Evolutionary conservation across 495 filamentous ascomycete genomes (phyloP), one percentile per base, ranked within the genome.

Genomic region (Penicillium goetzii): DNA sequence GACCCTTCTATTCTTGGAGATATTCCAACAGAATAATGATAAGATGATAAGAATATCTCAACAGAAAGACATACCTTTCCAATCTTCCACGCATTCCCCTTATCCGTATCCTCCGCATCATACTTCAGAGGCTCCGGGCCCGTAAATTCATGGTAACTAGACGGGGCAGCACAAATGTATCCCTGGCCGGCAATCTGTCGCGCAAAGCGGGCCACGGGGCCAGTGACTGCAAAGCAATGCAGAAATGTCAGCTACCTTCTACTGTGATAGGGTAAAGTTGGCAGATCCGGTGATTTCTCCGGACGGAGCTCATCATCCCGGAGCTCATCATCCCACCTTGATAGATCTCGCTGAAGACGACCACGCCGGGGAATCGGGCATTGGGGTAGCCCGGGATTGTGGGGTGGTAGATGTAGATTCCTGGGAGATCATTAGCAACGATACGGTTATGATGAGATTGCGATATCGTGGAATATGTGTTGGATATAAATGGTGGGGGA

Each of bases 321-420:
- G n/a, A n/a, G n/a, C n/a, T n/a, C n/a, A n/a, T 11, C 32, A 17
- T 56, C 68, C 25, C 76, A 92, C 92, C 93, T 88, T 97, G 93
- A 71, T 97, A 97, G 67, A 97, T 97, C 78, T 97, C 93, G 72
- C 89, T 93, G 75, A 97, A 98, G 45, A 97, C 79, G 8, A 92
- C 90, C 1, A 98, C 91, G 26, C 92, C 94, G 0, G 93, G 94
- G 72, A 97, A 98, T 53, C 89, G 86, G 67, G 93, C 94, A 52
- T 94, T 85, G 17, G 93, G 92, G 70, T 95, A 95, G 56, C 87
- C 86, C 0, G 92, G 86, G 65, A 98, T 89, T 47, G 84, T 84
- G 4, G 94, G 94, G 71, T 97, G 91, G 76, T 92, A 97, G 70
- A 96, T 70, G 76, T 93, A 97, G 68, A 97, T 89, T 43, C 92